Conservation (phyloP, 257 asterid genomes). For the Plectranthus barbatus region DNA sequence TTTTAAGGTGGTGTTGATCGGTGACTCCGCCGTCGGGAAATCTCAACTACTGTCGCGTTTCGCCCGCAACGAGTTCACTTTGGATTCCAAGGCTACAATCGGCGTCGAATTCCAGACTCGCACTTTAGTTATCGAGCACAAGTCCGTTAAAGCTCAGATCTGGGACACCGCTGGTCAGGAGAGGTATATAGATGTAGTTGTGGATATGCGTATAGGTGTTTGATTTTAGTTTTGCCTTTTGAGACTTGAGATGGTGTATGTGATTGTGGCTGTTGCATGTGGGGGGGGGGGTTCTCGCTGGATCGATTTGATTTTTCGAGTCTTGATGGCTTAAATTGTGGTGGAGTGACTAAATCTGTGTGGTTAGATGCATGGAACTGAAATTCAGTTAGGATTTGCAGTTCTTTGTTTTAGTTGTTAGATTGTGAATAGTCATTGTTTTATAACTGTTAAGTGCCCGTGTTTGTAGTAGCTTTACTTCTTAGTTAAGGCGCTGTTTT, state of each 20-base stretch:
- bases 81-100: slow-evolving; percentile 74
- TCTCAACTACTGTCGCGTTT: slow-evolving; percentile 66
- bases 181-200: slow-evolving; percentile 25
- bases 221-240: not conserved
- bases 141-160: slow-evolving; percentile 85
- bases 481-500: not conserved
- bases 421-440: not conserved
- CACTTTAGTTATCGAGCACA: slow-evolving; percentile 56
- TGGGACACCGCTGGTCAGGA: slow-evolving; percentile 91
- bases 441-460: not conserved
- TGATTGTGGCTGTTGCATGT: not conserved
- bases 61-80: slow-evolving; percentile 62
- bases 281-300: not conserved
- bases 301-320: not conserved
- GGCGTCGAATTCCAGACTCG: slow-evolving; percentile 80
- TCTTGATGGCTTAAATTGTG: not conserved
- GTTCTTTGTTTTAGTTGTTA: not conserved
- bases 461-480: not conserved
- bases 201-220: not conserved
- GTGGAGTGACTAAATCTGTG: not conserved
- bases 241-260: not conserved
- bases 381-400: not conserved
- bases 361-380: not conserved
- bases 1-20: slow-evolving; percentile 69
- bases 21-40: slow-evolving; percentile 77